Conservation (phyloP, 768 basidiomycete genomes). For the Tricholoma sp. region DNA sequence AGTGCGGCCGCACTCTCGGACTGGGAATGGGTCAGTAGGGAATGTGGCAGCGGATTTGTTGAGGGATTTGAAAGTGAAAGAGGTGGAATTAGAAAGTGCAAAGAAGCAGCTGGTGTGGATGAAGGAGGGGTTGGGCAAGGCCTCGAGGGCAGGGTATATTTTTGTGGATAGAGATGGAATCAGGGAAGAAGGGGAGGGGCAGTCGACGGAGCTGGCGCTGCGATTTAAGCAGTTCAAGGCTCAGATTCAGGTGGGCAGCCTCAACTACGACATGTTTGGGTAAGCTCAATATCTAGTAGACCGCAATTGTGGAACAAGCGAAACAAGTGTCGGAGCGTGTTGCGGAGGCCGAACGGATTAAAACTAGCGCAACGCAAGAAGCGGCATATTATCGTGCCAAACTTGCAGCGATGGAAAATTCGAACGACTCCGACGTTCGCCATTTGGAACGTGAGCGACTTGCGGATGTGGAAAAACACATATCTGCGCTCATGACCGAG, state of each 20-base stretch:
- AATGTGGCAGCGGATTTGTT: slow-evolving; percentile 72
- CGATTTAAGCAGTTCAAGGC: slow-evolving; percentile 87
- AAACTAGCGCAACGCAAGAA: slow-evolving; percentile 81
- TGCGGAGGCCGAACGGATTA: slow-evolving; percentile 72
- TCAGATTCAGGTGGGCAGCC: slow-evolving; percentile 66
- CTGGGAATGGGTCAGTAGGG: slow-evolving; percentile 51
- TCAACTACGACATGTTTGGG: neutral
- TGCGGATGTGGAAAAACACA: slow-evolving; percentile 65
- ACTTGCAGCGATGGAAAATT: slow-evolving; percentile 76
- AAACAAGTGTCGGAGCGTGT: slow-evolving; percentile 71
- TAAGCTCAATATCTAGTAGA: slow-evolving; percentile 33
- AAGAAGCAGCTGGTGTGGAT: slow-evolving; percentile 83
- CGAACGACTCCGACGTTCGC: slow-evolving; percentile 55
- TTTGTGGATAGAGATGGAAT: slow-evolving; percentile 41
- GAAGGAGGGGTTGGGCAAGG: slow-evolving; percentile 71
- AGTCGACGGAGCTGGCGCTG: slow-evolving; percentile 66
- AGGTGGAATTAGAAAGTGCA: slow-evolving; percentile 70
- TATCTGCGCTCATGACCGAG: slow-evolving; percentile 57
- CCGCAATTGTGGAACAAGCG: slow-evolving; percentile 71
- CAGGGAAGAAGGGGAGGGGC: slow-evolving; percentile 42
- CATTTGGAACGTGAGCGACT: slow-evolving; percentile 78
- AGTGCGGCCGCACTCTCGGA: slow-evolving; percentile 36
- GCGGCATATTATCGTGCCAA: slow-evolving; percentile 96
- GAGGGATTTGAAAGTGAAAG: slow-evolving; percentile 76
- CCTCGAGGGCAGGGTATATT: slow-evolving; percentile 74